A percentile compares a stretch with the other conserved stretches of the same genome.
phyloP scores from a whole-genome alignment of 768 basidiomycete genomes.

The Paxillus involutus region DNA sequence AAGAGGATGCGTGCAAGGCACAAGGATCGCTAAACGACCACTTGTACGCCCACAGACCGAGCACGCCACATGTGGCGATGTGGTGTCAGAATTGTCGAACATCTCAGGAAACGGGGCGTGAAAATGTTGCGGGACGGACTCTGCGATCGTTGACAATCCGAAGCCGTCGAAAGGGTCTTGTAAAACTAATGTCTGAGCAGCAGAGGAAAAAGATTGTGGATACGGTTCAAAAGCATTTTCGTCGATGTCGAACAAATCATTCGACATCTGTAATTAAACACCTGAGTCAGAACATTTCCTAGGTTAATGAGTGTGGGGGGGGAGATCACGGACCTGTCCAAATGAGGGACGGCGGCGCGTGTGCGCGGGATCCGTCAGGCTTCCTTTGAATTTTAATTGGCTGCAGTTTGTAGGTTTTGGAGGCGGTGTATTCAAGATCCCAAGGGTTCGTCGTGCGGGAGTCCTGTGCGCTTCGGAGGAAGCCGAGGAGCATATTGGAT shows the following conservation, averaged over 20 bases:
- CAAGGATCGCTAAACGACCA: slow-evolving; percentile 59
- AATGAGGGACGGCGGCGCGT: slow-evolving; percentile 41
- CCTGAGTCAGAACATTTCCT: slow-evolving; percentile 13
- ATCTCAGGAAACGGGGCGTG: slow-evolving; percentile 22
- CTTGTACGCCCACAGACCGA: slow-evolving; percentile 60
- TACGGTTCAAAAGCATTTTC: slow-evolving; percentile 64
- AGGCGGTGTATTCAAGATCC: slow-evolving; percentile 57
- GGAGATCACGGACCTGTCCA: slow-evolving; percentile 37
- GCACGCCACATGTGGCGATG: slow-evolving; percentile 39
- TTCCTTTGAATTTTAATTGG: slow-evolving; percentile 66
- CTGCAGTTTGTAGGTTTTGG: slow-evolving; percentile 55
- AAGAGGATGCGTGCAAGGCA: slow-evolving; percentile 73
- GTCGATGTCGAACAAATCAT: slow-evolving; percentile 71
- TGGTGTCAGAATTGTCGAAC: slow-evolving; percentile 13
- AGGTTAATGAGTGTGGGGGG: slow-evolving; percentile 10
- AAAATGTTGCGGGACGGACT: slow-evolving; percentile 25
- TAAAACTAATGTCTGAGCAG: slow-evolving; percentile 34
- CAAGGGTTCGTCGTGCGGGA: slow-evolving; percentile 36
- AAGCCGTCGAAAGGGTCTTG: slow-evolving; percentile 45
- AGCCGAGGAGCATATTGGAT: slow-evolving; percentile 32
- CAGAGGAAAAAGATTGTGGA: slow-evolving; percentile 36
- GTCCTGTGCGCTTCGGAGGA: slow-evolving; percentile 28
- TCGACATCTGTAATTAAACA: slow-evolving; percentile 38
- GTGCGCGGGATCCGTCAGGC: slow-evolving; percentile 69
- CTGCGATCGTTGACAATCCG: slow-evolving; percentile 32